Evolutionary conservation across 345 rosid genomes (phyloP), one percentile per base, ranked within the genome.

Genomic region (Sonneratia caseolaris): DNA sequence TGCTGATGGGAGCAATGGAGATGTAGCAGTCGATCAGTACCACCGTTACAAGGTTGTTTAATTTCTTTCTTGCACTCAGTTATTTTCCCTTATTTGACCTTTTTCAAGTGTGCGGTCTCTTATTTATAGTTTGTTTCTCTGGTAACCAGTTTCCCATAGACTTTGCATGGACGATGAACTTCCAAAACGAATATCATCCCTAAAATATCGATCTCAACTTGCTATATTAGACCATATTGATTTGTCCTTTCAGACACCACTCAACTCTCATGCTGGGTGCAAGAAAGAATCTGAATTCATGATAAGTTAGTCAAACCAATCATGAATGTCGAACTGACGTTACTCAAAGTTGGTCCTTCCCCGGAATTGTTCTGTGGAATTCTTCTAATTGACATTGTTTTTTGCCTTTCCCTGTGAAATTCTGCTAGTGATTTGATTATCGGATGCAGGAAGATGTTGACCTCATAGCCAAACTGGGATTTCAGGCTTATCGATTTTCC

Each of bases 401-500:
- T 72, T 57, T 64, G 72, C 42, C 6, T 48, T 32, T 38, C 24
- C 14, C 27, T 43, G 43, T 22, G 32, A 68, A 27, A 35, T 62
- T 48, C 62, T 16, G 36, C 69, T 43, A 78, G 35, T 70, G 47
- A 48, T 56, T 68, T 70, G 64, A 38, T 69, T 64, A 37, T 42
- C 53, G 47, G 79, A 37, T 70, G 21, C 90, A 93, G 98, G 98
- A 93, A 79, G 98, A 93, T 67, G 69, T 93, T 68, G 87, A 88
- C 59, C 86, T 93, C 72, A 82, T 93, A 42, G 77, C 84, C 18
- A 79, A 77, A 71, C 75, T 93, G 69, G 98, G 98, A 51, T 91
- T 93, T 77, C 73, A 68, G 66, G 98, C 92, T 76, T 93, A 93
- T 86, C 86, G 96, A 72, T 91, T 93, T 78, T 93, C 98, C 59